Evolutionary conservation across 164 flowering plant genomes (phyloP), one percentile per base, ranked within the genome.

Genomic region (Magnolia kwangsiensis): DNA sequence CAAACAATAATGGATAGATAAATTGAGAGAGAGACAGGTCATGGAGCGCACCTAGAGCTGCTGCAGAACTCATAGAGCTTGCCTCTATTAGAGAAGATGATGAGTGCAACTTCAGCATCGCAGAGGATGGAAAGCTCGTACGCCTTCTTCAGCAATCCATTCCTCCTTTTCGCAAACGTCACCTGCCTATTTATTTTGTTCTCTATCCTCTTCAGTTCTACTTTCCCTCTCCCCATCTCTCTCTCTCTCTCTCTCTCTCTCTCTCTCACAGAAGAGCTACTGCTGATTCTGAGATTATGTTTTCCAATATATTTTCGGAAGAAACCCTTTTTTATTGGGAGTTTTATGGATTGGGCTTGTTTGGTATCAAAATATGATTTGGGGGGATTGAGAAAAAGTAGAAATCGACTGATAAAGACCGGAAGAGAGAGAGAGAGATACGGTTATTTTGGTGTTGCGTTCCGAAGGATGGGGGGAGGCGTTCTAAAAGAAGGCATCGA

Each of bases 61-160:
- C 78, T 79, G 63, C 78, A 79, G 73, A 75, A 79, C 76, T 79
- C 81, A 61, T 55, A 79, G 37, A 79, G 81, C 69, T 79, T 79
- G 37, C 81, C 81, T 18, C 81, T 63, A 51, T 45, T 72, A 63
- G 81, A 79, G 78, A 79, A 79, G 73, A 79, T 61, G 73, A 79
- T 79, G 69, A 79, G 75, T 61, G 78, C 81, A 20, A 79, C 78
- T 61, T 79, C 81, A 19, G 78, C 78, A 67, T 79, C 78, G 21
- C 81, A 75, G 50, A 79, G 75, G 66, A 79, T 73, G 9, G 80
- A 78, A 2, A 78, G 74, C 73, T 78, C 80, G 61, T 74, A 78
- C 19, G 80, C 80, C 23, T 79, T 76, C 75, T 75, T 79, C 23
- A 79, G 61, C 67, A 79, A 65, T 4, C 78, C 78, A 49, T 79